Evolutionary conservation across 352 stramenopile species (phyloP), one percentile per base, ranked within the genome.

Genomic region (Globisporangium uncinulatum): DNA sequence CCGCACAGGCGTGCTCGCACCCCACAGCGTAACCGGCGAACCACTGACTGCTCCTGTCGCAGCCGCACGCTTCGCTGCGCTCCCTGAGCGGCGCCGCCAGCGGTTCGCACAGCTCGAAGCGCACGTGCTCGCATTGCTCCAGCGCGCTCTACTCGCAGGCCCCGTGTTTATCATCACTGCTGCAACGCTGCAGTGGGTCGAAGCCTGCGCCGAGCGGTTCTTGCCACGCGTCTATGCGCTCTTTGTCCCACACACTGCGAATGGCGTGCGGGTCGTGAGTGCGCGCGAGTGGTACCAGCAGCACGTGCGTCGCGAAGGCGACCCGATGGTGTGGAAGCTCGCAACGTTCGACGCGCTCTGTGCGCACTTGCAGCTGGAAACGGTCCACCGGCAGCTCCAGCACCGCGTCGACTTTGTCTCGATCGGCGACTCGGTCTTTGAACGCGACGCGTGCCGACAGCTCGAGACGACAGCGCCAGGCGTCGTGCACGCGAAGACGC

Each of bases 111-210:
- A 64, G 42, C 56, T 82, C n/a, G 74, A 82, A 54, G 57, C 62
- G 29, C 63, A 76, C 43, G 66, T 77, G 36, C 55, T 86, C 3
- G 49, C 56, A 43, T 49, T 87, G 20, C 62, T 87, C 31, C 71
- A 74, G 29, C 54, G 62, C 32, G 73, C 77, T 1, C 64, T 65
- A 41, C 53, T 64, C 10, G 66, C 71, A 32, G 77, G 74, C 0
- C 77, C 77, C 0, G 77, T 87, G 36, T 85, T 85, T 54, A 79
- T 87, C 57, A 67, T 87, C 42, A 85, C 77, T n/a, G 77, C 77
- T 1, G 77, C 77, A 36, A 79, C 75, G 42, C 56, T 79, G 39
- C 51, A 67, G 19, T 87, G 77, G 77, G 74, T 85, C 13, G 63
- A 76, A 29, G 62, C 65, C 14, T 77, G 70, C 24, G 74, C 68